Evolutionary conservation across 2,329 filamentous ascomycete genomes (phyloP).

Genomic region (Exutisphaerella laricina): DNA sequence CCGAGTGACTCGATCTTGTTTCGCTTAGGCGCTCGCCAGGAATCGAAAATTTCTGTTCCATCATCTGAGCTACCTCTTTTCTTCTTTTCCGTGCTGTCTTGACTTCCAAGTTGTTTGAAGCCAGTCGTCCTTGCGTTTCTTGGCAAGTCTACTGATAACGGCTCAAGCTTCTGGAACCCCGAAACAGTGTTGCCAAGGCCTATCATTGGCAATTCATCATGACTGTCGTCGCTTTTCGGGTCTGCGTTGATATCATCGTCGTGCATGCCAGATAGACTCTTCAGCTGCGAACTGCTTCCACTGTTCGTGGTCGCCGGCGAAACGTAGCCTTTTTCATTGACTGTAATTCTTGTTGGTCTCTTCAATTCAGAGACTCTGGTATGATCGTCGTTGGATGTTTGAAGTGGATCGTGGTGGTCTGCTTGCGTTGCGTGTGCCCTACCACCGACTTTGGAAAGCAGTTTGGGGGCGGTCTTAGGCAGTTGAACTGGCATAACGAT

Average conservation of each 20-base stretch:
- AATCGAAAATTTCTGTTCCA: not conserved
- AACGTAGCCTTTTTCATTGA: too few relatives aligned
- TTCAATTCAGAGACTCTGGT: not conserved
- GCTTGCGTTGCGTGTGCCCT: conserved; percentile 34
- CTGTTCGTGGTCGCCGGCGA: conserved; percentile 8
- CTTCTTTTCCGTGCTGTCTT: not conserved
- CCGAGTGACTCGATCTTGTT: not conserved
- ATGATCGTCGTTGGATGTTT: too few relatives aligned
- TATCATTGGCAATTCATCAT: too few relatives aligned
- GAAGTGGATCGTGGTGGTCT: conserved; percentile 30
- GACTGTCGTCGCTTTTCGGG: not conserved
- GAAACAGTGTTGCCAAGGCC: too few relatives aligned
- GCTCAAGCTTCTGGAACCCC: too few relatives aligned
- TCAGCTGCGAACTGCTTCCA: not conserved
- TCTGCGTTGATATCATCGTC: conserved; percentile 8
- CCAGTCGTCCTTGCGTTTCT: too few relatives aligned
- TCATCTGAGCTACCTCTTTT: not conserved
- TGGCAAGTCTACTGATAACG: too few relatives aligned
- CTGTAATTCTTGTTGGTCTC: not conserved
- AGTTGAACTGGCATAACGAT: too few relatives aligned
- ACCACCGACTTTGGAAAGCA: conserved; percentile 32
- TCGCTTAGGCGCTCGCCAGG: not conserved
- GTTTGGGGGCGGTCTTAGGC: too few relatives aligned
- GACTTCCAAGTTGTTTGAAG: not conserved
- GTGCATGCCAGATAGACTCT: not conserved